Evolutionary conservation across 192 early-diverging fungal species (phyloP).

Genomic region (Spinellus fusiger): DNA sequence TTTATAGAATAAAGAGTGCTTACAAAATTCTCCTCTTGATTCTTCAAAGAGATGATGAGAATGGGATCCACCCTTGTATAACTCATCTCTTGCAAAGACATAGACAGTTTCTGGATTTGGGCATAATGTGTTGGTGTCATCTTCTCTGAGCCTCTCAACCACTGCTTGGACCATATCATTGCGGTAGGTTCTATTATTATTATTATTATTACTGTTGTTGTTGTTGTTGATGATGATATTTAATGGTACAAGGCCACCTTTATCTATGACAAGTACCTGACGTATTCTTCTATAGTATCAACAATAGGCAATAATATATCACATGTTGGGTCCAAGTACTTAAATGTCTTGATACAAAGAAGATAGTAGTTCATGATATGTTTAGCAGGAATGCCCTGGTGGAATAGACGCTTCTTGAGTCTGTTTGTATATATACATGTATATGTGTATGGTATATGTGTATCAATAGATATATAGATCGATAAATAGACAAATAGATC

Average conservation of each 20-base stretch:
- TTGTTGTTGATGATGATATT: not conserved
- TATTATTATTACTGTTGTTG: not conserved
- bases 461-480: too few relatives aligned
- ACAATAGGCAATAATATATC: slow-evolving; percentile 1
- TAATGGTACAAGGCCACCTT: not conserved
- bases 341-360: slow-evolving; percentile 8
- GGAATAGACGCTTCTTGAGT: slow-evolving; percentile 7
- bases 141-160: slow-evolving; percentile 8
- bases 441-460: not conserved
- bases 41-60: not conserved
- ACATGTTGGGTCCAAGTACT: slow-evolving; percentile 13
- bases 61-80: not conserved
- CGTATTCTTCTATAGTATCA: slow-evolving; percentile 9
- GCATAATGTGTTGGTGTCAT: slow-evolving; percentile 3
- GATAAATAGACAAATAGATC: too few relatives aligned
- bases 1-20: not conserved
- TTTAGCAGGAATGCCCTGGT: slow-evolving; percentile 16
- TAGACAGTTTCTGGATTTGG: not conserved
- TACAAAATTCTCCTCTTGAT: not conserved
- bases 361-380: slow-evolving; percentile 14
- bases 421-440: not conserved
- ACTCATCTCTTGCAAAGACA: not conserved
- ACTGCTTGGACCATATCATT: slow-evolving; percentile 12
- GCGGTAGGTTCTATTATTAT: slow-evolving; percentile 4
- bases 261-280: not conserved